Conservation (phyloP, 768 basidiomycete genomes). For the Scleroderma citrinum region DNA sequence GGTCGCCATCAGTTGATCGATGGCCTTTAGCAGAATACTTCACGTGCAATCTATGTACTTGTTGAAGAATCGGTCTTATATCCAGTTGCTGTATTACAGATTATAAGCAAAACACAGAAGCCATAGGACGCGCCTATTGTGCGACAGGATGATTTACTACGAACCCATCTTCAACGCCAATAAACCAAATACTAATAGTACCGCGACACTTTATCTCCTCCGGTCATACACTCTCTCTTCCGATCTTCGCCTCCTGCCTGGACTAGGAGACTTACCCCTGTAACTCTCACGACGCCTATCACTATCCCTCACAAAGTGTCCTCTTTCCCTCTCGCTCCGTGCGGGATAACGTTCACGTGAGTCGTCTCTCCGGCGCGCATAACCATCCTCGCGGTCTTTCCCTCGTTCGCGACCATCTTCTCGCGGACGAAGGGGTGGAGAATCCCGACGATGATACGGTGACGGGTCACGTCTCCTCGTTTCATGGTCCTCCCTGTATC, state of each 20-base stretch:
- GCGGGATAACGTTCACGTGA: slow-evolving; percentile 12
- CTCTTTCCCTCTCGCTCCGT: slow-evolving; percentile 7
- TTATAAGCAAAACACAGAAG: no score
- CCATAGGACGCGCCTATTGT: no score
- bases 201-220: slow-evolving; percentile 10
- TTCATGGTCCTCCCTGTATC: slow-evolving; percentile 19
- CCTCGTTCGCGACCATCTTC: no score
- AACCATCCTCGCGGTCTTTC: slow-evolving; percentile 11
- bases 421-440: slow-evolving; percentile 23
- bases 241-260: slow-evolving; percentile 18
- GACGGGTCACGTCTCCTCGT: slow-evolving; percentile 9
- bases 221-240: slow-evolving; percentile 20
- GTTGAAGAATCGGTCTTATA: no score
- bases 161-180: no score
- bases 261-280: slow-evolving; percentile 21
- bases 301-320: slow-evolving; percentile 11
- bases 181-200: no score
- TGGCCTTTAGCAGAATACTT: no score
- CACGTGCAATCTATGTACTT: no score
- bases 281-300: slow-evolving; percentile 16
- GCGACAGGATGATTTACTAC: no score
- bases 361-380: slow-evolving; percentile 22
- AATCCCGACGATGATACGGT: slow-evolving; percentile 2
- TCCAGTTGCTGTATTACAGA: no score
- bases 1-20: no score